Conservation (phyloP, 2,329 filamentous ascomycete genomes). For the Arachnopeziza araneosa region DNA sequence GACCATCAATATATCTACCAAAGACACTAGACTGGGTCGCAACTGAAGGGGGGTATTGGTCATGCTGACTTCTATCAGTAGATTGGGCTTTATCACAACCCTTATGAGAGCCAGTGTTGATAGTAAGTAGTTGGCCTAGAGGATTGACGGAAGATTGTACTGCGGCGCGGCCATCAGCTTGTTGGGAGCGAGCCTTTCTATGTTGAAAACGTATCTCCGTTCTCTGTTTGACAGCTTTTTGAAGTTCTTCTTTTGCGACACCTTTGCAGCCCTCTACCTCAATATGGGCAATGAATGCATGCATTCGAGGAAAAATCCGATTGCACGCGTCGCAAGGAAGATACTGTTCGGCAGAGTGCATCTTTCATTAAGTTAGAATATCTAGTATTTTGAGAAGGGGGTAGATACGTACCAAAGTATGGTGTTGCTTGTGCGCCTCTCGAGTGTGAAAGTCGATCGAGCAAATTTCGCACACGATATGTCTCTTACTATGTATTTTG, state of each 20-base stretch:
- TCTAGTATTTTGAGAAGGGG: background rate
- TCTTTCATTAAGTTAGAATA: background rate
- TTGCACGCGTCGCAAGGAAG: constrained; percentile 17
- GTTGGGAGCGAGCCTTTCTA: constrained; percentile 4
- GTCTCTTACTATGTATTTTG: background rate
- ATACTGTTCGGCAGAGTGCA: constrained; percentile 11
- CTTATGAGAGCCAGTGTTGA: background rate
- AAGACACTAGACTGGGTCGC: no score
- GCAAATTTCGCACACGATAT: background rate
- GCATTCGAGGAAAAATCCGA: constrained; percentile 17
- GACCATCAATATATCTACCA: background rate
- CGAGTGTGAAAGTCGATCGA: constrained; percentile 1
- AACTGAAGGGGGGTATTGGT: no score
- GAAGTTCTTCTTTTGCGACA: constrained; percentile 2
- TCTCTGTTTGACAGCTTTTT: constrained; percentile 3
- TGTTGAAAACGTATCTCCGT: constrained; percentile 1
- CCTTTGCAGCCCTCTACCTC: constrained; percentile 15
- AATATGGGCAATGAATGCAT: constrained; percentile 19
- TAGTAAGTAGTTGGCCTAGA: background rate
- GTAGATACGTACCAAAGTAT: background rate
- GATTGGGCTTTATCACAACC: background rate
- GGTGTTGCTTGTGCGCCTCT: background rate
- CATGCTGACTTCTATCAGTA: background rate
- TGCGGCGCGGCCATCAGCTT: constrained; percentile 1
- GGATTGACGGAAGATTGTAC: background rate